These are phyloP conservation scores for Eimeria acervulina DNA, from an alignment of 169 alveolate species.

Conservation along the genomic window DNA sequence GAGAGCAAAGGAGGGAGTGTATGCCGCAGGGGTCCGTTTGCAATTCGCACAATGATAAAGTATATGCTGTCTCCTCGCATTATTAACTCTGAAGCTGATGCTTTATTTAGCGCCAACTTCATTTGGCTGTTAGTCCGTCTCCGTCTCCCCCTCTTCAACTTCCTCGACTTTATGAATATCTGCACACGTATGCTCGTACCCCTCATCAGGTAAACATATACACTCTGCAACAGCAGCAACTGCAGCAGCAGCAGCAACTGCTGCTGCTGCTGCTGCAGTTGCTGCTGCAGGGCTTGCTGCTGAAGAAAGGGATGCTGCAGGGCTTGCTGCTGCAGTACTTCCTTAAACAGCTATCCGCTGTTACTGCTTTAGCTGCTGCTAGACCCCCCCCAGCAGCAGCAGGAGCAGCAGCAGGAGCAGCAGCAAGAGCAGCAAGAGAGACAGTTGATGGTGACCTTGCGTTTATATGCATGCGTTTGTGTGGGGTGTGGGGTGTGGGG, in stretches of 20 bases:
- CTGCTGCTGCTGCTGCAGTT: conserved; percentile 8
- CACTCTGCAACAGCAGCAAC: no score
- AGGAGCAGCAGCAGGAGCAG: background rate
- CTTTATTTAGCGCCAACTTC: conserved; percentile 81
- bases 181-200: conserved; percentile 79
- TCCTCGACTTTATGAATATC: conserved; percentile 74
- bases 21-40: conserved; percentile 22
- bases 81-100: conserved; percentile 72
- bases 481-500: background rate
- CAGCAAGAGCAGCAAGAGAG: background rate
- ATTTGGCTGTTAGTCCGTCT: conserved; percentile 64
- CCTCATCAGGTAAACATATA: conserved; percentile 14
- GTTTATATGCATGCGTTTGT: background rate
- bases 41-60: background rate
- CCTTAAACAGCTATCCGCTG: conserved; percentile 6
- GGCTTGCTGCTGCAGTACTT: conserved; percentile 11
- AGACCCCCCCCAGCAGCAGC: no score
- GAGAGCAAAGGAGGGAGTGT: background rate
- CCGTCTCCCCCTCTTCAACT: conserved; percentile 64
- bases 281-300: conserved; percentile 42
- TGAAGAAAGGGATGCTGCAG: background rate
- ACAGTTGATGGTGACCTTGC: no score
- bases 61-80: conserved; percentile 76
- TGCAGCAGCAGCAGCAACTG: no score
- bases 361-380: conserved; percentile 7